A percentile compares a stretch with the other conserved stretches of the same genome.
These are phyloP conservation scores for Pouteria glomerata DNA, from an alignment of 148 eudicot species.

Conservation along the genomic window DNA sequence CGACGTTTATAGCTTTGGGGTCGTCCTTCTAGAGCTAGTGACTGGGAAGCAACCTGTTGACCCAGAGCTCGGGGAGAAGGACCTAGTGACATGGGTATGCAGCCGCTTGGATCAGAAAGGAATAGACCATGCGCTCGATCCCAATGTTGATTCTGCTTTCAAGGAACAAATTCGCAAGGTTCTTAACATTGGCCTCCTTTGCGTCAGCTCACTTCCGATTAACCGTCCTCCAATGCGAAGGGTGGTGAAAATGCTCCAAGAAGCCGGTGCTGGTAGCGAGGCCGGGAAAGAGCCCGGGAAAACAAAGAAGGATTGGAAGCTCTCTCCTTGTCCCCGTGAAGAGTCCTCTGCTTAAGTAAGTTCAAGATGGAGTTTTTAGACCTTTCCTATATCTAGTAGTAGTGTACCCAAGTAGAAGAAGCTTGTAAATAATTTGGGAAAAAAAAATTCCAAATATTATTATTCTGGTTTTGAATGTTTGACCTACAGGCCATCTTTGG, in stretches of 20 bases:
- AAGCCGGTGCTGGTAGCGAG: not conserved
- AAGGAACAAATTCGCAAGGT: conserved; percentile 28
- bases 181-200: conserved; percentile 34
- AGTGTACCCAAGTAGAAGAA: no score
- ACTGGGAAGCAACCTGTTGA: conserved; percentile 34
- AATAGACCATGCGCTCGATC: conserved; percentile 24
- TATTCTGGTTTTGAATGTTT: not conserved
- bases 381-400: no score
- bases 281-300: not conserved
- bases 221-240: conserved; percentile 12
- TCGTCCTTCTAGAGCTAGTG: conserved; percentile 44
- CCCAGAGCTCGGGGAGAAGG: conserved; percentile 33
- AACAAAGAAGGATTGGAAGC: conserved; percentile 1
- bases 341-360: not conserved
- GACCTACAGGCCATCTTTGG: not conserved
- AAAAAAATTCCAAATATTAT: not conserved
- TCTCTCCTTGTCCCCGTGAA: conserved; percentile 4
- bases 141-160: conserved; percentile 19
- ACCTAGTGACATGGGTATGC: conserved; percentile 37
- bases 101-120: conserved; percentile 27
- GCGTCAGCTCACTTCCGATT: conserved; percentile 11
- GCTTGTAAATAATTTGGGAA: not conserved
- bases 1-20: conserved; percentile 48
- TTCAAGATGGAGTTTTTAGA: not conserved
- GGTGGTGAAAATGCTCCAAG: conserved; percentile 14